These are phyloP conservation scores for Rhizopus arrhizus DNA, from an alignment of 371 early-diverging fungal genomes.

Conservation along the genomic window DNA sequence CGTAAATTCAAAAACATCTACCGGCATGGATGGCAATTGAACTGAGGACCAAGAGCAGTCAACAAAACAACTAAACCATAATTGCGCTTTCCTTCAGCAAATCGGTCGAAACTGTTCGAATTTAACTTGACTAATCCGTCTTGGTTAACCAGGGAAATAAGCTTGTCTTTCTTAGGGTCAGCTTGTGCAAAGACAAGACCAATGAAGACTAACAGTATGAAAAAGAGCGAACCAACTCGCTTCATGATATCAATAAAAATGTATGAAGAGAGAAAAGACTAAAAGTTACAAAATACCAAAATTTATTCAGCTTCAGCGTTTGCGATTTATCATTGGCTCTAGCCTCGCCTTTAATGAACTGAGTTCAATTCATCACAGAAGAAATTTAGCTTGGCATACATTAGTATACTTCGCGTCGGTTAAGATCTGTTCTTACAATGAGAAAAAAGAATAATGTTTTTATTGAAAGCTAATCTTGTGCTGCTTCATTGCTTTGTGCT, in stretches of 20 bases:
- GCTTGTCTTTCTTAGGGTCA: slow-evolving; percentile 41
- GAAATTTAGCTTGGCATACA: neutral
- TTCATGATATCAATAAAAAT: slow-evolving; percentile 9
- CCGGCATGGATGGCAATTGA: slow-evolving; percentile 79
- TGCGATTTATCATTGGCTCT: slow-evolving; percentile 19
- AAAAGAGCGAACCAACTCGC: slow-evolving; percentile 17
- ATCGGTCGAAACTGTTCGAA: slow-evolving; percentile 61
- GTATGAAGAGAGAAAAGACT: neutral
- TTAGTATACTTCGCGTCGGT: no score
- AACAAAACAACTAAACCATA: slow-evolving; percentile 76
- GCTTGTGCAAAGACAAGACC: slow-evolving; percentile 20
- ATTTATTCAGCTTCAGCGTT: slow-evolving; percentile 9
- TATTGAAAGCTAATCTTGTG: neutral
- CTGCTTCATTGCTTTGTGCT: neutral
- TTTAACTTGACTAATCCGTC: slow-evolving; percentile 65
- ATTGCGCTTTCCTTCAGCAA: slow-evolving; percentile 74
- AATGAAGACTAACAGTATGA: slow-evolving; percentile 19
- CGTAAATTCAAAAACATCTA: slow-evolving; percentile 29
- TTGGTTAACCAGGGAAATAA: slow-evolving; percentile 40
- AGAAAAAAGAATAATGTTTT: neutral
- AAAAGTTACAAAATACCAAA: neutral
- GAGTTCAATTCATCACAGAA: slow-evolving; percentile 2
- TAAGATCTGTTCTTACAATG: neutral
- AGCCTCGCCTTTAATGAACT: neutral
- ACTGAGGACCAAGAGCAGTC: slow-evolving; percentile 71